Evolutionary conservation across 202 grass and related monocot species (phyloP).

Genomic region (Zoysia matrella): DNA sequence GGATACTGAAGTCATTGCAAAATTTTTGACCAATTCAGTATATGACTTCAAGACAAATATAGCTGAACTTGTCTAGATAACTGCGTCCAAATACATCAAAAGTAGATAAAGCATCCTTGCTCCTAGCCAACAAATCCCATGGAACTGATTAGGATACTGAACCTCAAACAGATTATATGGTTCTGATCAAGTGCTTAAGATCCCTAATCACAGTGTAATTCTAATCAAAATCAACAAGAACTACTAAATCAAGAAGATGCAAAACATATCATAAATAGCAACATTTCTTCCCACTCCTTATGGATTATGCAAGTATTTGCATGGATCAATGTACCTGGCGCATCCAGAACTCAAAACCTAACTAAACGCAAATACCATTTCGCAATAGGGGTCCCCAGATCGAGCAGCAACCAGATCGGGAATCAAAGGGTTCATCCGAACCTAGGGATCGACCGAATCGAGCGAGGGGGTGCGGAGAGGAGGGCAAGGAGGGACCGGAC

Average conservation of each 20-base stretch:
- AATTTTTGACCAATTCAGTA: background rate
- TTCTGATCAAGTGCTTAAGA: background rate
- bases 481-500: conserved; percentile 3
- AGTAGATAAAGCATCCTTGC: no score
- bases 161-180: background rate
- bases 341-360: background rate
- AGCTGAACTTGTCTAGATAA: background rate
- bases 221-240: background rate
- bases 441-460: background rate
- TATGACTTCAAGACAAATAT: background rate
- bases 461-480: background rate
- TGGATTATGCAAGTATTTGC: background rate
- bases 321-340: background rate
- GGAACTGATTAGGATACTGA: no score
- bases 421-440: background rate
- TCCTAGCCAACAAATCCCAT: no score
- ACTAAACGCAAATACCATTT: background rate
- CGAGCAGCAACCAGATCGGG: background rate
- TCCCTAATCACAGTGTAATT: background rate
- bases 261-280: background rate
- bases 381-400: background rate
- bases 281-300: background rate
- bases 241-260: background rate
- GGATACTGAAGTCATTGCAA: no score
- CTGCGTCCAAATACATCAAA: no score